A percentile compares a stretch with the other conserved stretches of the same genome.
Conservation (phyloP, 345 rosid species). For the Atalantia buxifolia region DNA sequence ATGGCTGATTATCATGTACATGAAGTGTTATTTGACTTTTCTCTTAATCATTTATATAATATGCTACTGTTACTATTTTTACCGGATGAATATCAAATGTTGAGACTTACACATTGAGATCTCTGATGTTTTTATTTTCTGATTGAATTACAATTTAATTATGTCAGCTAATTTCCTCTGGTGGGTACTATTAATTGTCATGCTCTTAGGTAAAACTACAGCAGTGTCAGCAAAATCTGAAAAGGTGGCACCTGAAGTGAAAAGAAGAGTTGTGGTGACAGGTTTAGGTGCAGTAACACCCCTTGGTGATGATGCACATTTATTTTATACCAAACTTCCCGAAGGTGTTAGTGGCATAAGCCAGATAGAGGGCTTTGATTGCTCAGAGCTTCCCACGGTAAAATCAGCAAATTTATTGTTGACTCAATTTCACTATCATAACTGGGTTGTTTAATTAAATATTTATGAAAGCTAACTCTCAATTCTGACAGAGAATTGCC, state of each 20-base stretch:
- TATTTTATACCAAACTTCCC: conserved; percentile 46
- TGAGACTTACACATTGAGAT: too few relatives aligned
- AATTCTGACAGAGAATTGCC: conserved; percentile 44
- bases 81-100: too few relatives aligned
- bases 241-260: conserved; percentile 30
- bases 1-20: too few relatives aligned
- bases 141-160: neutral
- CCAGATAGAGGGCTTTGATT: conserved; percentile 55
- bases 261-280: conserved; percentile 53
- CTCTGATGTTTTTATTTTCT: too few relatives aligned
- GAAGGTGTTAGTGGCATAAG: conserved; percentile 53
- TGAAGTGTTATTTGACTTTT: too few relatives aligned
- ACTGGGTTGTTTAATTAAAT: neutral
- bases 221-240: conserved; percentile 43
- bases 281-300: conserved; percentile 58
- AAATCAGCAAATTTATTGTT: neutral
- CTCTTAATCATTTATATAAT: too few relatives aligned
- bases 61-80: too few relatives aligned
- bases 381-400: conserved; percentile 53
- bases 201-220: neutral
- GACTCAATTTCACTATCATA: neutral
- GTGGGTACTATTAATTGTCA: neutral
- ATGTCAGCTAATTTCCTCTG: neutral
- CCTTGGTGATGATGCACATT: conserved; percentile 45
- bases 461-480: too few relatives aligned